These are phyloP conservation scores for Azolla pinnata DNA, from an alignment of 75 land plant genomes.

Conservation along the genomic window DNA sequence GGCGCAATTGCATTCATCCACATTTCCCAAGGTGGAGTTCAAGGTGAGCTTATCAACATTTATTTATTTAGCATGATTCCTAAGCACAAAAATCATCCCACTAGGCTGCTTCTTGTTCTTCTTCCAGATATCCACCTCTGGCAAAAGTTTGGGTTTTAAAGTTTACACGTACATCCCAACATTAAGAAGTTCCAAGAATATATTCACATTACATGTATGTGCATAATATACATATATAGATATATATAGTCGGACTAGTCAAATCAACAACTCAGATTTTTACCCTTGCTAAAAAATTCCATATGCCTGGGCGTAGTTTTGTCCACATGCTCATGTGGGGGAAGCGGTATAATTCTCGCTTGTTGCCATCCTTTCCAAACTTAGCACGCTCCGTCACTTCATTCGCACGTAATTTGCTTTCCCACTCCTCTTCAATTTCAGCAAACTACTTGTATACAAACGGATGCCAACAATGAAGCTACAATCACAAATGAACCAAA, in stretches of 20 bases:
- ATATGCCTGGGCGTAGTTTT: slow-evolving; percentile 91
- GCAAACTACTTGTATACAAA: slow-evolving; percentile 1
- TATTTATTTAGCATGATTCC: too few relatives aligned
- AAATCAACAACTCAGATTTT: not conserved
- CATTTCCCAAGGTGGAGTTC: too few relatives aligned
- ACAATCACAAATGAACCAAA: not conserved
- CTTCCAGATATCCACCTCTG: too few relatives aligned
- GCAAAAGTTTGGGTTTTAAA: too few relatives aligned
- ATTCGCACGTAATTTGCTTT: slow-evolving; percentile 60
- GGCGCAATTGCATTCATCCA: too few relatives aligned
- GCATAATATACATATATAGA: not conserved
- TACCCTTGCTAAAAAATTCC: slow-evolving; percentile 96
- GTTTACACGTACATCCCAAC: too few relatives aligned
- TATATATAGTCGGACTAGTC: too few relatives aligned
- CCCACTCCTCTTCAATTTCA: slow-evolving; percentile 58
- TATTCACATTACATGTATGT: too few relatives aligned
- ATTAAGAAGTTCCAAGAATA: too few relatives aligned
- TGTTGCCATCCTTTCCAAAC: slow-evolving; percentile 18
- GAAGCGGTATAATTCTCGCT: slow-evolving; percentile 80
- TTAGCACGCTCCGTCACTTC: slow-evolving; percentile 70
- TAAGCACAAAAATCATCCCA: too few relatives aligned
- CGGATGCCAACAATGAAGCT: not conserved
- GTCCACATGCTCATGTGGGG: slow-evolving; percentile 99
- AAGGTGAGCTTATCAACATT: too few relatives aligned
- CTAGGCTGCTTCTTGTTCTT: too few relatives aligned